Base-by-base conservation (phyloP, 176 grass and related monocot genomes). In the Oryza coarctata region DNA sequence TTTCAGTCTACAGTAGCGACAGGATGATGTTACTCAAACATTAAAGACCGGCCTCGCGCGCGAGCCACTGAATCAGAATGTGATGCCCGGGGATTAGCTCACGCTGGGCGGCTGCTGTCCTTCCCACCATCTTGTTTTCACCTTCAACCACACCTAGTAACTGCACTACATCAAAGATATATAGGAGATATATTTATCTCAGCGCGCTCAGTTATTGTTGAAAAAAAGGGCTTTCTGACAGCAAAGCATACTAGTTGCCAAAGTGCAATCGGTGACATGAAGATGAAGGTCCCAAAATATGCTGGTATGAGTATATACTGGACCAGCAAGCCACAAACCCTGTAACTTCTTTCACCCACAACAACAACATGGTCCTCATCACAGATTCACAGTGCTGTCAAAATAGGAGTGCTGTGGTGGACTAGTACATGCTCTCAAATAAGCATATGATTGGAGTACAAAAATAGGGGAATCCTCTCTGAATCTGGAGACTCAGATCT, bases 11-110 rank as follows among this genome's bases (percentile, higher is more conserved):
- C 36, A 12, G 36, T 49, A 1, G 29, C 26, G 23, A 12, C 17
- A 47, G 2, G 12, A 52, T 22, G 10, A 40, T 45, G 22, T 47
- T 47, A 10, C 36, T 65, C 27, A 13, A 15, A 50, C n/a, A 25
- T 34, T 78, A 3, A 28, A 2, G 22, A 60, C 25, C 2, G 18
- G 26, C 26, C 15, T 7, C 39, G 10, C 71, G 27, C 55, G 27
- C 22, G 63, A 58, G 18, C 73, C 82, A 84, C 26, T 84, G 66
- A 62, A 45, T 71, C 2, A 49, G 74, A 65, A 78, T 62, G 45
- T 4, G 45, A 28, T 38, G 14, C 52, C 15, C 1, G 20, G 3
- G 12, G 38, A 43, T 71, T 43, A 41, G n/a, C 36, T 40, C 40
- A 25, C 22, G 1, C 10, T 25, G 55, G 20, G 5, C 22, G 52